These are phyloP conservation scores for Collybia sordida DNA, from an alignment of 768 basidiomycete genomes.

Conservation along the genomic window DNA sequence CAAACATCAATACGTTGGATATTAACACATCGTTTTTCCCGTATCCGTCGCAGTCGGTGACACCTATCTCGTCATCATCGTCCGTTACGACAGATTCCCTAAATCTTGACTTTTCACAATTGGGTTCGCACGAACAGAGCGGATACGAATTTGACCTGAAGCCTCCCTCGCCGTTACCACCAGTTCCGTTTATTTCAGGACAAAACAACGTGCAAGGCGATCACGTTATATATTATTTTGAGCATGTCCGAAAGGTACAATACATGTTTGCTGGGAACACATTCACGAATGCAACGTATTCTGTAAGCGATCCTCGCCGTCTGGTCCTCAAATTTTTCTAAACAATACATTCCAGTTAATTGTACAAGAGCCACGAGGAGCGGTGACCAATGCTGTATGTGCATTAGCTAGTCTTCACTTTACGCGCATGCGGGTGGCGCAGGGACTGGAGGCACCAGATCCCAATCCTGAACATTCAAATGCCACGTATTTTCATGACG, in stretches of 20 bases:
- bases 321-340: constrained; percentile 4
- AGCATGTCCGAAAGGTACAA: constrained; percentile 65
- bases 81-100: constrained; percentile 26
- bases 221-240: constrained; percentile 74
- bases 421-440: constrained; percentile 57
- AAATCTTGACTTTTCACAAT: constrained; percentile 30
- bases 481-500: constrained; percentile 67
- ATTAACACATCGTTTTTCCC: constrained; percentile 26
- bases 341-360: constrained; percentile 40
- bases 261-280: constrained; percentile 63
- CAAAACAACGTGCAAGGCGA: constrained; percentile 50
- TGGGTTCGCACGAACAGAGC: constrained; percentile 29
- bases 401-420: constrained; percentile 75
- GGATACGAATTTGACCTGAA: constrained; percentile 32
- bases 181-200: constrained; percentile 24
- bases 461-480: constrained; percentile 53
- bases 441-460: constrained; percentile 58
- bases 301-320: constrained; percentile 42
- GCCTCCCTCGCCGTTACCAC: constrained; percentile 19
- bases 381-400: constrained; percentile 71
- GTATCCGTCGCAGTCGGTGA: constrained; percentile 26
- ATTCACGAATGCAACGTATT: constrained; percentile 63
- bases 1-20: constrained; percentile 27
- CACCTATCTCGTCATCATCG: constrained; percentile 24
- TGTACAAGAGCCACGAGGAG: constrained; percentile 64